A percentile compares a stretch with the other conserved stretches of the same genome.
Conservation (phyloP, 2,329 filamentous ascomycete genomes). For the Trichoderma sp. region DNA sequence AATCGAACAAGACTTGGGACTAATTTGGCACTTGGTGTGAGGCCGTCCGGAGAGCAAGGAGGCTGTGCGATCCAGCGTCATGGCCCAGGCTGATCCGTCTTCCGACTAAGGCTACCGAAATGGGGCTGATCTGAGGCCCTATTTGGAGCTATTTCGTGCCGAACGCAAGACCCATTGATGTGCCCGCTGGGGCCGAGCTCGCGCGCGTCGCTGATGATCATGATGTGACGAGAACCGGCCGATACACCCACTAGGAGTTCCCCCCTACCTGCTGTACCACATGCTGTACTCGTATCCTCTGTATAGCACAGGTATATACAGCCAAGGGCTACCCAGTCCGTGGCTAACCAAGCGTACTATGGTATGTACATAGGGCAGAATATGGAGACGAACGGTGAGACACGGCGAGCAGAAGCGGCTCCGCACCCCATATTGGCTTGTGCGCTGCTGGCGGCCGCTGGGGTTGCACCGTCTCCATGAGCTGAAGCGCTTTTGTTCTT, state of each 20-base stretch:
- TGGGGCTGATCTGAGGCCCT: slow-evolving; percentile 17
- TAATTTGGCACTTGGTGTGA: background rate
- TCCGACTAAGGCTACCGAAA: slow-evolving; percentile 7
- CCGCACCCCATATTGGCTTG: slow-evolving; percentile 18
- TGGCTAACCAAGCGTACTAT: background rate
- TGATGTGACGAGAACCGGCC: slow-evolving; percentile 17
- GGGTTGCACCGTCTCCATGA: background rate
- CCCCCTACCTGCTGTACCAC: background rate
- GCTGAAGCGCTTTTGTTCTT: background rate
- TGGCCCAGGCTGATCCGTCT: background rate
- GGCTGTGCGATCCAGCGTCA: slow-evolving; percentile 11
- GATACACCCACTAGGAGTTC: background rate
- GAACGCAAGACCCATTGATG: slow-evolving; percentile 17
- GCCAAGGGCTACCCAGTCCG: background rate
- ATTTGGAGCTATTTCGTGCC: slow-evolving; percentile 15
- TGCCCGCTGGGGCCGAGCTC: slow-evolving; percentile 13
- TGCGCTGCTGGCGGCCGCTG: slow-evolving; percentile 16
- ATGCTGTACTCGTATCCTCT: background rate
- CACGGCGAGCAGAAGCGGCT: slow-evolving; percentile 19
- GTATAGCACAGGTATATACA: background rate
- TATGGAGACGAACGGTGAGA: slow-evolving; percentile 18
- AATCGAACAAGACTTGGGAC: background rate
- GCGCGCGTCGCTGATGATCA: slow-evolving; percentile 16
- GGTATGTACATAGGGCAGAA: slow-evolving; percentile 3
- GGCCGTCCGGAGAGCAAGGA: background rate